Conservation (phyloP, 2,329 filamentous ascomycete genomes). For the Colletotrichum gloeosporioides region DNA sequence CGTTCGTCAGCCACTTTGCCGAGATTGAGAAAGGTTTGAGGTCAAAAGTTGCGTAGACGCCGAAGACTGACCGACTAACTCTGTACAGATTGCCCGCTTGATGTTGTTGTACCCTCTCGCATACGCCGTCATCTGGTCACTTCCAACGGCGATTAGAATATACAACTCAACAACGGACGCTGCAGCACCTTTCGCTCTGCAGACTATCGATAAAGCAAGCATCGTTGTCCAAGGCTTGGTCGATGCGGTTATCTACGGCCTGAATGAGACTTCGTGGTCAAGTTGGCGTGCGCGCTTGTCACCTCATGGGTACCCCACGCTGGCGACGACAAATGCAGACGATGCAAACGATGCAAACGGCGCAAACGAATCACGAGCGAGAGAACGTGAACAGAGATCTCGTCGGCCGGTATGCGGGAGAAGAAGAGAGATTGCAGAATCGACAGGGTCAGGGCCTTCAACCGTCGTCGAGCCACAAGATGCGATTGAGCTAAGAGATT, state of each 20-base stretch:
- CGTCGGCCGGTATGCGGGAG: neutral
- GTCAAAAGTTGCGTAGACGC: neutral
- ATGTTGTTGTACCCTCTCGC: constrained; percentile 48
- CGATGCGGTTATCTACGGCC: constrained; percentile 45
- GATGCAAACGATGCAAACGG: neutral
- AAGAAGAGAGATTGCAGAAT: neutral
- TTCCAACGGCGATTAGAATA: constrained; percentile 44
- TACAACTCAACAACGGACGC: constrained; percentile 39
- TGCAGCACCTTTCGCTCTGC: constrained; percentile 38
- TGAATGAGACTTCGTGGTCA: constrained; percentile 8
- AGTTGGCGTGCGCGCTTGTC: constrained; percentile 2
- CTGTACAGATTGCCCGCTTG: constrained; percentile 38
- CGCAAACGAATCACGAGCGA: neutral
- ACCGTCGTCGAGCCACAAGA: neutral
- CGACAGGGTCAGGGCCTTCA: neutral
- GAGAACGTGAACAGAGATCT: neutral
- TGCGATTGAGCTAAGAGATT: neutral
- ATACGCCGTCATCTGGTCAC: constrained; percentile 46
- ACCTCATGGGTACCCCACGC: neutral
- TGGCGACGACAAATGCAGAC: neutral
- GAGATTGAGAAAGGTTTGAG: constrained; percentile 27
- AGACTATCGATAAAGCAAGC: constrained; percentile 41
- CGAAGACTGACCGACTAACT: neutral
- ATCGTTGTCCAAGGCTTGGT: constrained; percentile 46
- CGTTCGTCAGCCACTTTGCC: constrained; percentile 10